Percentiles rank a stretch among this genome's conserved stretches.
Conservation (phyloP, 2,329 filamentous ascomycete species). For the Colletotrichum abscissum region DNA sequence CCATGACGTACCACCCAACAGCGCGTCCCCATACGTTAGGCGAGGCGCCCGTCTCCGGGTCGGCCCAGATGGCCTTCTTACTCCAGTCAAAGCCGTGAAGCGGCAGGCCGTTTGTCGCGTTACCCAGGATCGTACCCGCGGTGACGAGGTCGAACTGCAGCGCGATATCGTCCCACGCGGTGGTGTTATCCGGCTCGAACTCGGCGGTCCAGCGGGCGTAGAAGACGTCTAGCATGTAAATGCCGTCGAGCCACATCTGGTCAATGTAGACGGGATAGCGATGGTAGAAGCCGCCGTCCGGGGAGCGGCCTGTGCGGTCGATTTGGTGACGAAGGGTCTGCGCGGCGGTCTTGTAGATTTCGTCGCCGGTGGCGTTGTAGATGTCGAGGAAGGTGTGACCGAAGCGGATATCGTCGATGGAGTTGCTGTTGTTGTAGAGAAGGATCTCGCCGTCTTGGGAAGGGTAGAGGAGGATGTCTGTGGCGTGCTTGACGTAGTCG, state of each 20-base stretch:
- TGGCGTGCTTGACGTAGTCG: constrained; percentile 40
- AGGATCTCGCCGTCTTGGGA: constrained; percentile 37
- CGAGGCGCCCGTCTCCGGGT: constrained; percentile 57
- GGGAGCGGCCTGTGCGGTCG: constrained; percentile 30
- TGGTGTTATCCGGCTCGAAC: constrained; percentile 35
- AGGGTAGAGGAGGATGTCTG: constrained; percentile 39
- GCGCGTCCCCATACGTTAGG: constrained; percentile 63
- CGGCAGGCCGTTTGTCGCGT: constrained; percentile 52
- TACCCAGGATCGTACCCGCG: constrained; percentile 49
- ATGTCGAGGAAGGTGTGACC: constrained; percentile 34
- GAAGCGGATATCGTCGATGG: constrained; percentile 36
- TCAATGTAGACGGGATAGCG: constrained; percentile 41
- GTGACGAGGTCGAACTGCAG: constrained; percentile 55
- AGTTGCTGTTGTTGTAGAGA: constrained; percentile 34
- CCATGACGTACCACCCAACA: constrained; percentile 50
- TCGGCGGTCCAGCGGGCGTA: constrained; percentile 46
- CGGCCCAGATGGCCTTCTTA: constrained; percentile 59
- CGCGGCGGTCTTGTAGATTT: constrained; percentile 34
- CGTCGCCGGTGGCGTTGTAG: constrained; percentile 27
- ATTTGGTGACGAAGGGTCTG: constrained; percentile 26
- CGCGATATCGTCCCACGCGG: constrained; percentile 56
- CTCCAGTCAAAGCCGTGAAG: constrained; percentile 64
- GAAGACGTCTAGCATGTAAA: constrained; percentile 53
- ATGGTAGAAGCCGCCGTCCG: constrained; percentile 34
- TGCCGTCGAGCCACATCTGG: constrained; percentile 55